Base-by-base conservation (phyloP, 208 protist species). In the Angomonas desouzai region DNA sequence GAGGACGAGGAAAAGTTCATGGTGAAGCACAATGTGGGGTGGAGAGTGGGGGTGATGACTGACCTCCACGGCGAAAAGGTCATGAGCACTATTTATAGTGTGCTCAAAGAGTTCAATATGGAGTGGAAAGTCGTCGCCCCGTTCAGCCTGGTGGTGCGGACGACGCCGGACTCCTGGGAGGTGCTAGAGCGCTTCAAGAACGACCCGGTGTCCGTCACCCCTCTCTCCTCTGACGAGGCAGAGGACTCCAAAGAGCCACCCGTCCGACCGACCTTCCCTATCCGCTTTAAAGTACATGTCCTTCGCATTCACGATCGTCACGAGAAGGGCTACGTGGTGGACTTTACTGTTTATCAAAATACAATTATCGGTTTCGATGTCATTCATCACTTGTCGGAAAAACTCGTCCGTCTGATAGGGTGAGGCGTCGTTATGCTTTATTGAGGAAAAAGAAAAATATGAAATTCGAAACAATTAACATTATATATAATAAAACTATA, bases 1-100 rank as follows among this genome's bases (percentile, higher is more conserved):
- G 71, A 60, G 0, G 81, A 89, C 36, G 91, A 93, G 61, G 76
- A 91, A 51, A 68, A 87, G 57, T 93, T 93, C 66, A 77, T 93
- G 45, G 76, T 91, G 23, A 68, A 76, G 51, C 76, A 93, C 68
- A 92, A 92, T 68, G 73, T 68, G 25, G 91, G 91, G 30, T 96
- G 91, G 91, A 85, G 91, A 22, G 65, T 96, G n/a, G 91, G 91
- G 7, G 59, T 96, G 38, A 96, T 96, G 91, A 90, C 85, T 34
- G 87, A 94, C 68, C 71, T 74, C 48, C 79, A 77, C 3, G 76
- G 79, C 0, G 76, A 81, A 51, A 63, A 33, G 18, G 74, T 75
- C 30, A 61, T 93, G 27, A 51, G 49, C 47, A 62, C 66, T 11
- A 70, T 94, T n/a, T 96, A 96, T 64, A 28, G 53, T 23, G 81